Evolutionary conservation across 306 rosid genomes (phyloP).

Genomic region (Vigna angularis): DNA sequence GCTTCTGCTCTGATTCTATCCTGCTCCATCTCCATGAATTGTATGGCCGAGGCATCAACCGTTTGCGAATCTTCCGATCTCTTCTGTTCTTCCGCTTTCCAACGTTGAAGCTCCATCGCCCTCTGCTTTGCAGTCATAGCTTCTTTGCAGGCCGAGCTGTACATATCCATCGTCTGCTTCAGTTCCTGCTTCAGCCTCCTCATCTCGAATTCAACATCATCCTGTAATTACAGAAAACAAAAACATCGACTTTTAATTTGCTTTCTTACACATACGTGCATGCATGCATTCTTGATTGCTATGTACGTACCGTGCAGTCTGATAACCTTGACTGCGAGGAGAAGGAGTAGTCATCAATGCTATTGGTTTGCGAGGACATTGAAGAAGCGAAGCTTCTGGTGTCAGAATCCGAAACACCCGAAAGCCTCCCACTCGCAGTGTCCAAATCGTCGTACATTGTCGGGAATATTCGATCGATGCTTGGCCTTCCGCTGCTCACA

Average conservation of each 20-base stretch:
- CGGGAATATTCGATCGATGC: conserved; percentile 54
- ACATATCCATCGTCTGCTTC: conserved; percentile 91
- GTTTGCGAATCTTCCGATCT: conserved; percentile 58
- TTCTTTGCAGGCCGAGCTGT: conserved; percentile 81
- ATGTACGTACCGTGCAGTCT: conserved; percentile 36
- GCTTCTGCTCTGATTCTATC: conserved; percentile 65
- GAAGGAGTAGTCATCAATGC: conserved; percentile 44
- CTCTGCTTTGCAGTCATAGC: conserved; percentile 68
- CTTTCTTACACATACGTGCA: no score
- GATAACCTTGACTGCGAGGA: conserved; percentile 43
- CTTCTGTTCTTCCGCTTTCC: conserved; percentile 73
- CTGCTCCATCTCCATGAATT: conserved; percentile 68
- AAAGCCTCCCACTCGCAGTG: conserved; percentile 45
- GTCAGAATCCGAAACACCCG: conserved; percentile 60
- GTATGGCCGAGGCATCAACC: conserved; percentile 63
- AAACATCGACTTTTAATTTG: neutral
- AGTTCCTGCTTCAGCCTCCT: conserved; percentile 82
- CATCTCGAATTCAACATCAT: conserved; percentile 86
- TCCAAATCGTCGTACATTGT: conserved; percentile 47
- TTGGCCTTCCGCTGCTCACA: conserved; percentile 68
- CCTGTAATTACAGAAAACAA: conserved; percentile 42
- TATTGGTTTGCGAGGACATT: conserved; percentile 38
- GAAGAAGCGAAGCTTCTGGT: conserved; percentile 49
- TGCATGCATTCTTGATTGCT: no score
- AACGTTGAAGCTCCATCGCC: conserved; percentile 74